These are phyloP conservation scores for Cyclaneusma minus DNA, from an alignment of 2,329 filamentous ascomycete species.

Conservation along the genomic window DNA sequence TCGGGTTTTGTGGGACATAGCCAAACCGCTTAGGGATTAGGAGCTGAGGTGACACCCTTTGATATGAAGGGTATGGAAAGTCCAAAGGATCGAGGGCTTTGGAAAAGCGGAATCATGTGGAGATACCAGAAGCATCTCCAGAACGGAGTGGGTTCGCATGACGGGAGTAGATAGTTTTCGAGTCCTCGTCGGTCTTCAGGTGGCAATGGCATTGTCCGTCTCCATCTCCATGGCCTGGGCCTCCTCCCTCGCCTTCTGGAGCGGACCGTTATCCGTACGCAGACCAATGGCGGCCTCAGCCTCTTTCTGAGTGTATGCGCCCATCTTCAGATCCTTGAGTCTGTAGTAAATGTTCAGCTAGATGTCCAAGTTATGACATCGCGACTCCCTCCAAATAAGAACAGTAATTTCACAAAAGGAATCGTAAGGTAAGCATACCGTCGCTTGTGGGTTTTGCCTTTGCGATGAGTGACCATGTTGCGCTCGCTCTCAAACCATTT, in stretches of 20 bases:
- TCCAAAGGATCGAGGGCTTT: too few relatives aligned
- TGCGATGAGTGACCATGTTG: slow-evolving; percentile 60
- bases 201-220: slow-evolving; percentile 17
- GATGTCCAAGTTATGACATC: background rate
- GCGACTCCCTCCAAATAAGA: background rate
- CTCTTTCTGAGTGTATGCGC: slow-evolving; percentile 73
- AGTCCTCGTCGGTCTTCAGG: slow-evolving; percentile 9
- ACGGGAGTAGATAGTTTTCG: too few relatives aligned
- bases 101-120: too few relatives aligned
- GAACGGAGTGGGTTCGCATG: too few relatives aligned
- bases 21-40: too few relatives aligned
- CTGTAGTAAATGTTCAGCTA: slow-evolving; percentile 27
- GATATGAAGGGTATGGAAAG: too few relatives aligned
- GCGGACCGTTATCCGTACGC: slow-evolving; percentile 48
- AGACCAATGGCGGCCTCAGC: slow-evolving; percentile 69
- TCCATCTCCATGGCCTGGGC: slow-evolving; percentile 25
- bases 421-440: slow-evolving; percentile 34
- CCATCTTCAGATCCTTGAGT: slow-evolving; percentile 66
- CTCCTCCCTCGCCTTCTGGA: slow-evolving; percentile 18
- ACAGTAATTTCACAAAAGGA: slow-evolving; percentile 4
- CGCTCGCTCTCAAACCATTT: slow-evolving; percentile 88
- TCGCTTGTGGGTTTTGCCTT: slow-evolving; percentile 88
- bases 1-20: too few relatives aligned
- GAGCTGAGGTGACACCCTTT: too few relatives aligned
- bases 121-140: background rate